Percentiles rank a stretch among this genome's conserved stretches.
phyloP scores from a whole-genome alignment of 108 stramenopile species.

The Parmales sp. region DNA sequence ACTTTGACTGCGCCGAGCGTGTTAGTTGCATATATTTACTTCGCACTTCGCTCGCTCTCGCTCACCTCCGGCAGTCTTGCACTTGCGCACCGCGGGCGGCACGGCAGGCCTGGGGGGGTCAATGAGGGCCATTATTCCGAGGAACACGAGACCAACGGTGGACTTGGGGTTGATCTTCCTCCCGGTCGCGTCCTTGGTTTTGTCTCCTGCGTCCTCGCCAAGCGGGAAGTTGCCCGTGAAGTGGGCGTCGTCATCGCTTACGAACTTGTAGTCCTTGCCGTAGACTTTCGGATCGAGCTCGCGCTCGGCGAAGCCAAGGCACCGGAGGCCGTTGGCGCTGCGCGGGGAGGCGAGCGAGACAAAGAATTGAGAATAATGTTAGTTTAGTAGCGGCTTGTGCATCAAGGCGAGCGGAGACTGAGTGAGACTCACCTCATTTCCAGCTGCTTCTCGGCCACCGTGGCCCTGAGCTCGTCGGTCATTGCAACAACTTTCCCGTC shows the following conservation, averaged over 20 bases:
- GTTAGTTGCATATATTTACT: too few species aligned
- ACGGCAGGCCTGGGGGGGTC: conserved; percentile 80
- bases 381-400: too few species aligned
- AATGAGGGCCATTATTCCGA: conserved; percentile 47
- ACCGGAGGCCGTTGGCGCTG: conserved; percentile 40
- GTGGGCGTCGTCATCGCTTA: neutral
- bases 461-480: conserved; percentile 10
- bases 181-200: neutral
- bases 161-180: conserved; percentile 4
- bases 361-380: neutral
- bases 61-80: conserved; percentile 80
- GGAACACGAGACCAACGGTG: conserved; percentile 37
- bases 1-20: too few species aligned
- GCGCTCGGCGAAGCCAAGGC: conserved; percentile 48
- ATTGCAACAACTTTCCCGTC: conserved; percentile 25
- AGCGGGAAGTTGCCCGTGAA: conserved; percentile 36
- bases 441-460: conserved; percentile 27
- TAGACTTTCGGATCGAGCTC: conserved; percentile 13
- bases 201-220: conserved; percentile 24
- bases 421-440: conserved; percentile 10
- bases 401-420: too few species aligned
- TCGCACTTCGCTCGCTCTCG: too few species aligned
- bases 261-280: conserved; percentile 17
- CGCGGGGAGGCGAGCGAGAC: neutral
- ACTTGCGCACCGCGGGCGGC: conserved; percentile 72